Evolutionary conservation across 2,329 filamentous ascomycete species (phyloP).

Genomic region (Leptographium procerum): DNA sequence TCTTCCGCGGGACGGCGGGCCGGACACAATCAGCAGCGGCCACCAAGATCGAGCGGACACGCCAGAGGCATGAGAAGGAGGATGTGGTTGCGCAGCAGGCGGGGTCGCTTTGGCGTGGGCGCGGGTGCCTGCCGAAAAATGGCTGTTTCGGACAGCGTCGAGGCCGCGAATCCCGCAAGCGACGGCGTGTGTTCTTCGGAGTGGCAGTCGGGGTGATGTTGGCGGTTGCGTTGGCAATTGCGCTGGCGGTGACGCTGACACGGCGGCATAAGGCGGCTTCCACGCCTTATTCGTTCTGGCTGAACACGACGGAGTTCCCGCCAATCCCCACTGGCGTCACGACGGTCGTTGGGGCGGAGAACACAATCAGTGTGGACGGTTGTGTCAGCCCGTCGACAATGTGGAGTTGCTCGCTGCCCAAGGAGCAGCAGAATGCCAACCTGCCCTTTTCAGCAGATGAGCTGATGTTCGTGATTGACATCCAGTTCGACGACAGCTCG

Average conservation of each 20-base stretch:
- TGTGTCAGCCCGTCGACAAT: slow-evolving; percentile 64
- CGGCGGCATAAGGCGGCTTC: slow-evolving; percentile 19
- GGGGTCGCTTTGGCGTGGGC: slow-evolving; percentile 54
- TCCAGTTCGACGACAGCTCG: slow-evolving; percentile 57
- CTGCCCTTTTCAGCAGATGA: slow-evolving; percentile 53
- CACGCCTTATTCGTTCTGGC: slow-evolving; percentile 44
- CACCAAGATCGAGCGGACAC: slow-evolving; percentile 37
- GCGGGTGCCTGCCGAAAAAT: slow-evolving; percentile 49
- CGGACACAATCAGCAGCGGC: slow-evolving; percentile 14
- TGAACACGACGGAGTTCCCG: slow-evolving; percentile 78
- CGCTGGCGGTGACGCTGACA: slow-evolving; percentile 28
- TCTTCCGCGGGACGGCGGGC: slow-evolving; percentile 14
- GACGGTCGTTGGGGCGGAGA: slow-evolving; percentile 64
- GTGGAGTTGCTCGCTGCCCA: slow-evolving; percentile 81
- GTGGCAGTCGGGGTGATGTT: slow-evolving; percentile 38
- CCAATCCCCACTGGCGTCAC: slow-evolving; percentile 76
- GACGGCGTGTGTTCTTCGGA: slow-evolving; percentile 47
- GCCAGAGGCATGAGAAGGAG: slow-evolving; percentile 52
- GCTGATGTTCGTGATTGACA: slow-evolving; percentile 71
- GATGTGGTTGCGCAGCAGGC: slow-evolving; percentile 45
- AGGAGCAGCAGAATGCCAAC: slow-evolving; percentile 57
- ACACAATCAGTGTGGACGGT: slow-evolving; percentile 48
- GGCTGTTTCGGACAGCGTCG: slow-evolving; percentile 55
- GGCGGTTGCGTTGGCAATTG: slow-evolving; percentile 42
- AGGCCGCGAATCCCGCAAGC: slow-evolving; percentile 52